Base-by-base conservation (phyloP, 208 protist species). In the Blechomonas ayalai region DNA sequence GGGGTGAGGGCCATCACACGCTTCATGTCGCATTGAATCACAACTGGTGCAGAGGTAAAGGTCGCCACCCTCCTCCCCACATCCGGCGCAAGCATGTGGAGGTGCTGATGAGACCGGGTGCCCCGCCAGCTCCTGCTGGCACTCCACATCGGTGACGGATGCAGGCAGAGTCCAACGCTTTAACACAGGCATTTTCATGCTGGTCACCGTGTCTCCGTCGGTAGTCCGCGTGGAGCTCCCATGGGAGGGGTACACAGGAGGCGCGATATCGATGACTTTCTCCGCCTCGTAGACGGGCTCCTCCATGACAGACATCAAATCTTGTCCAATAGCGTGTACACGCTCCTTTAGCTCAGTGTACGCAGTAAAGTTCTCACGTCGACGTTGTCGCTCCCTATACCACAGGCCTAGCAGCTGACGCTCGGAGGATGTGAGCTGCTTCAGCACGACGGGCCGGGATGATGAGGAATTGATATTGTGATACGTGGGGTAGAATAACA, bases 1-100 rank as follows among this genome's bases (percentile, higher is more conserved):
- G 18, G 66, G 67, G 42, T 81, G 75, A 6, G 83, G 83, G 8
- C 83, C 83, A 16, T 70, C 83, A 25, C 83, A 92, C 12, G 60
- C 71, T 54, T 92, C 83, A 45, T 92, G 83, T 7, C 73, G 62
- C 13, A 86, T 26, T 22, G 42, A 41, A n/a, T 51, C 32, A 45
- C 83, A 92, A 22, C 73, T 58, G 6, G 41, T 44, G 57, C 83
- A 92, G 2, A 40, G 19, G 20, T 80, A 72, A 0, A 92, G 53
- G 18, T 86, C 78, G 2, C 78, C 83, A 22, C 57, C 76, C 5
- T 29, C 25, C 26, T 67, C 59, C 1, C 32, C 47, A 35, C 69
- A 77, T 2, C 31, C 57, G 9, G 26, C 58, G 20, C 69, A 77
- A 9, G 50, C 49, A n/a, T n/a, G n/a, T n/a, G n/a, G n/a, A n/a